These are phyloP conservation scores for Globisporangium spinosum DNA, from an alignment of 352 stramenopile species.

Conservation along the genomic window DNA sequence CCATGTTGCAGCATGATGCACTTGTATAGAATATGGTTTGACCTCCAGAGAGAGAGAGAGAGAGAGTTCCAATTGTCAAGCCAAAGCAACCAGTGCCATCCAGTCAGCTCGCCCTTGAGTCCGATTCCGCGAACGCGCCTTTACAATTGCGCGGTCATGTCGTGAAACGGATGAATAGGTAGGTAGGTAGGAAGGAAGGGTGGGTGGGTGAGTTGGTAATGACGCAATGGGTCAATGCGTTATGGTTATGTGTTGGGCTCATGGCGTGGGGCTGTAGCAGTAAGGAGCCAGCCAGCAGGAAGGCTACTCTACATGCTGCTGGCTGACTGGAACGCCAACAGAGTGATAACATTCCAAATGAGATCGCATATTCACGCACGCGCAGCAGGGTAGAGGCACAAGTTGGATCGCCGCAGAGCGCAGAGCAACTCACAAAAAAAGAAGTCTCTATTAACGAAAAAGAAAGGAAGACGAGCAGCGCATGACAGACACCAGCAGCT, in stretches of 20 bases:
- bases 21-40: too few species aligned
- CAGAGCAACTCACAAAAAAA: not conserved
- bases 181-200: too few species aligned
- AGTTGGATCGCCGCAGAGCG: not conserved
- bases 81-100: not conserved
- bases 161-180: not conserved
- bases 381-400: not conserved
- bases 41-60: too few species aligned
- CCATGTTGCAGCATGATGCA: too few species aligned
- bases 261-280: not conserved
- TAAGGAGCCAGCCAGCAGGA: not conserved
- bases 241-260: not conserved
- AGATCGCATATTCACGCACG: not conserved
- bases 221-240: not conserved
- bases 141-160: conserved; percentile 1
- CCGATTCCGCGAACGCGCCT: conserved; percentile 7
- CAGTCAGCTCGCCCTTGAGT: not conserved
- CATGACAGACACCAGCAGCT: not conserved
- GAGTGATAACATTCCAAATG: not conserved
- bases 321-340: not conserved
- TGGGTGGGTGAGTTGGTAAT: not conserved
- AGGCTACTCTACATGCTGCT: not conserved
- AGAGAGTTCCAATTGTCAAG: not conserved
- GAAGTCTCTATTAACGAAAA: not conserved
- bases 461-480: not conserved